Percentiles rank a stretch among this genome's conserved stretches.
phyloP scores from a whole-genome alignment of 306 rosid species.

The Acacia confusa region DNA sequence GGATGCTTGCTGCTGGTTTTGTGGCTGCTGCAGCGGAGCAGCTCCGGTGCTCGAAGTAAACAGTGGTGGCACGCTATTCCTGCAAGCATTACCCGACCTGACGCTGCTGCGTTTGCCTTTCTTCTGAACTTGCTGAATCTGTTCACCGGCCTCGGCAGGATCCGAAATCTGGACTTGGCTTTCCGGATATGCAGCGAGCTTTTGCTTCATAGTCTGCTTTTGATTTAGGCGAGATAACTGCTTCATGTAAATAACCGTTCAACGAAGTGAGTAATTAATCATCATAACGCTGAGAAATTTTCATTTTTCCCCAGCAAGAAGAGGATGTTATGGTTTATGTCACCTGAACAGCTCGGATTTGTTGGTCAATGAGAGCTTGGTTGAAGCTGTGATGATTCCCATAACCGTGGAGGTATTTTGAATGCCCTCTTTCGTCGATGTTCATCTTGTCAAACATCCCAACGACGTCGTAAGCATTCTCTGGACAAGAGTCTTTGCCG shows the following conservation, averaged over 20 bases:
- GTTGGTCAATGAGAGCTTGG: conserved; percentile 38
- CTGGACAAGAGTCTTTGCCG: conserved; percentile 29
- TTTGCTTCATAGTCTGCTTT: conserved; percentile 38
- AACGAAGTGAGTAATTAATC: not conserved
- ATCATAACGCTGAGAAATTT: not conserved
- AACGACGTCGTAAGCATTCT: conserved; percentile 12
- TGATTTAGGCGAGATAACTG: conserved; percentile 32
- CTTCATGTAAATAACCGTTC: not conserved
- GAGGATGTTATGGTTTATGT: not conserved
- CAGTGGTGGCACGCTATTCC: not conserved
- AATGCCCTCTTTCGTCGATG: conserved; percentile 24
- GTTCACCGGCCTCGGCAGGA: not conserved
- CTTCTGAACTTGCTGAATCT: conserved; percentile 22
- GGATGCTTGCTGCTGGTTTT: conserved; percentile 2
- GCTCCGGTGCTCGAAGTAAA: not conserved
- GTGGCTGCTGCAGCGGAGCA: not conserved
- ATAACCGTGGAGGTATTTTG: not conserved
- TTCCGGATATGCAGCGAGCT: conserved; percentile 11
- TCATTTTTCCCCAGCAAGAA: not conserved
- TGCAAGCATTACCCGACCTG: conserved; percentile 9
- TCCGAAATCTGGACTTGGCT: conserved; percentile 1
- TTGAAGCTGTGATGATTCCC: conserved; percentile 20
- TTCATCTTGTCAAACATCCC: conserved; percentile 51
- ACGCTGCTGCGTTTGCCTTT: conserved; percentile 26
- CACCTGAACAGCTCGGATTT: conserved; percentile 58